These are phyloP conservation scores for Paraglomus brasilianum DNA, from an alignment of 192 early-diverging fungal genomes.

Conservation along the genomic window DNA sequence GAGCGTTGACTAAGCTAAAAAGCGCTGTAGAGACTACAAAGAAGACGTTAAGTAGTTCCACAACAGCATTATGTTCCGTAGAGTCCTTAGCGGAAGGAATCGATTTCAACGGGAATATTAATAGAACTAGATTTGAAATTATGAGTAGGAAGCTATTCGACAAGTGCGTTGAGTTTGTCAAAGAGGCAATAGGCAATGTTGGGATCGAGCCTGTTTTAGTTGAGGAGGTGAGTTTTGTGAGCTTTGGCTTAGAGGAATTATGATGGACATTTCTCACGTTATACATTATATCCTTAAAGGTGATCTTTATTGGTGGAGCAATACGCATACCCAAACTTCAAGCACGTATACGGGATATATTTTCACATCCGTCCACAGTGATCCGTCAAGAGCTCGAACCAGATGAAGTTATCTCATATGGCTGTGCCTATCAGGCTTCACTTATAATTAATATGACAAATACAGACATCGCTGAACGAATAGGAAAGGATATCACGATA, in stretches of 20 bases:
- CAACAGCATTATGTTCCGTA: constrained; percentile 86
- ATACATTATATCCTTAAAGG: constrained; percentile 45
- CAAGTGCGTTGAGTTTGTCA: constrained; percentile 66
- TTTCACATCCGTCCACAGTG: constrained; percentile 56
- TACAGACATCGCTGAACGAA: constrained; percentile 45
- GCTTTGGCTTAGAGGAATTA: not conserved
- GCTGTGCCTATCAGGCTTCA: constrained; percentile 87
- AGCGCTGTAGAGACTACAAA: constrained; percentile 90
- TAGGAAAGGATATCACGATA: constrained; percentile 51
- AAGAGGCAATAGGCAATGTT: constrained; percentile 62
- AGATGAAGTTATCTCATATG: constrained; percentile 89
- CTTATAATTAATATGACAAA: constrained; percentile 67
- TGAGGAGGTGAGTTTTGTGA: constrained; percentile 56
- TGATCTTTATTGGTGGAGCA: constrained; percentile 87
- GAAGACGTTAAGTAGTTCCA: constrained; percentile 77
- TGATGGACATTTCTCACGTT: not conserved
- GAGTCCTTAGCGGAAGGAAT: constrained; percentile 90
- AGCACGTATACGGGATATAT: constrained; percentile 67
- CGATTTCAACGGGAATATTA: constrained; percentile 83
- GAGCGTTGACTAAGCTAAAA: constrained; percentile 79
- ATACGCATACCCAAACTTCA: constrained; percentile 86
- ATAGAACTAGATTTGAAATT: constrained; percentile 89
- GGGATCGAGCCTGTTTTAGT: constrained; percentile 69
- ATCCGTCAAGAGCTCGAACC: constrained; percentile 84
- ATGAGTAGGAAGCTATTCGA: constrained; percentile 74